Evolutionary conservation across 2,329 filamentous ascomycete species (phyloP).

Genomic region (Dactylellina drechsleri): DNA sequence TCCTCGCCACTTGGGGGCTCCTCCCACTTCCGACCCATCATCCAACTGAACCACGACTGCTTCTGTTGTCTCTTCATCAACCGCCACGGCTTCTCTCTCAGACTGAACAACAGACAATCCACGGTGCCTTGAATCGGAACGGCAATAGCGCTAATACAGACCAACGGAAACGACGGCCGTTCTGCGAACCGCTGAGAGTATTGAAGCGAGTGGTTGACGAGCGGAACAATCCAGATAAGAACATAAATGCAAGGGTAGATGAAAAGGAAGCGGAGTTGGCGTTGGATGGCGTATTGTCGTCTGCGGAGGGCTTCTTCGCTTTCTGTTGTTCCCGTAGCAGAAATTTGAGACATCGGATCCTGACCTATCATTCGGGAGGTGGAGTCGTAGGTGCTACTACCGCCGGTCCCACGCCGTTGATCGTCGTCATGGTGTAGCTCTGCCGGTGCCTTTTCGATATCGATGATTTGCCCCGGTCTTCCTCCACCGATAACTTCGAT

Average conservation of each 20-base stretch:
- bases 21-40: slow-evolving; percentile 38
- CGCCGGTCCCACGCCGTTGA: slow-evolving; percentile 17
- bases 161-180: slow-evolving; percentile 69
- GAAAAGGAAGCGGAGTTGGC: slow-evolving; percentile 77
- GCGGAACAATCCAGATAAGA: slow-evolving; percentile 77
- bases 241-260: slow-evolving; percentile 80
- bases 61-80: slow-evolving; percentile 63
- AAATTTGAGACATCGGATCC: background rate
- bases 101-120: slow-evolving; percentile 74
- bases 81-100: slow-evolving; percentile 77
- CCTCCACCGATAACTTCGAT: slow-evolving; percentile 15
- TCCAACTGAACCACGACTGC: slow-evolving; percentile 38
- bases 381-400: slow-evolving; percentile 33
- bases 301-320: slow-evolving; percentile 51
- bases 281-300: slow-evolving; percentile 65
- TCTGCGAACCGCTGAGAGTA: slow-evolving; percentile 68
- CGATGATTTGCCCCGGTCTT: slow-evolving; percentile 7
- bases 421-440: slow-evolving; percentile 6
- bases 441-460: slow-evolving; percentile 33
- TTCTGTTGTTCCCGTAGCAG: background rate
- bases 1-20: slow-evolving; percentile 18
- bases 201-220: slow-evolving; percentile 71
- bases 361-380: slow-evolving; percentile 28
- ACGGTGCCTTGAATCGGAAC: slow-evolving; percentile 74
- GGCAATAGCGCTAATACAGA: slow-evolving; percentile 68